These are phyloP conservation scores for Phyllosticta citriasiana DNA, from an alignment of 2,329 filamentous ascomycete species.

Conservation along the genomic window DNA sequence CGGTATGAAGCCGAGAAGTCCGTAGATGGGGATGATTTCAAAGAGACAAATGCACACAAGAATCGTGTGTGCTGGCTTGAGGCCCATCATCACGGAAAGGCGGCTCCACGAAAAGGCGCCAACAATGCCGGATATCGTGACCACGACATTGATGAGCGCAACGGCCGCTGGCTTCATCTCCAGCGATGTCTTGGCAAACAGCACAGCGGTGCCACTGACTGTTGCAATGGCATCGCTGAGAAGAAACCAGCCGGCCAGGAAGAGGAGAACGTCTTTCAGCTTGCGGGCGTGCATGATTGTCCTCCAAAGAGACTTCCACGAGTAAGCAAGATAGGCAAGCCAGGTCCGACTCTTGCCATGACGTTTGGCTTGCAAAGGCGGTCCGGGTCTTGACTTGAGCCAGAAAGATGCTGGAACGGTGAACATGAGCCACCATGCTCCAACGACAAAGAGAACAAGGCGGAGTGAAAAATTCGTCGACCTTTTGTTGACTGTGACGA, in stretches of 20 bases:
- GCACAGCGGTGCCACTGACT: conserved; percentile 83
- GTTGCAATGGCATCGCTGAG: conserved; percentile 91
- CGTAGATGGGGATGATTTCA: conserved; percentile 86
- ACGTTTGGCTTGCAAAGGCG: conserved; percentile 42
- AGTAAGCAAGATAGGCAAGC: conserved; percentile 65
- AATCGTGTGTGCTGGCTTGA: conserved; percentile 78
- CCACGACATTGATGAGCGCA: conserved; percentile 88
- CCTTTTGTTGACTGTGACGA: conserved; percentile 50
- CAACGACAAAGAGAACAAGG: conserved; percentile 77
- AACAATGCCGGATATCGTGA: conserved; percentile 70
- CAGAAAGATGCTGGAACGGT: conserved; percentile 81
- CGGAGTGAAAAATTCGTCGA: conserved; percentile 79
- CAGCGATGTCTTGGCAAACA: conserved; percentile 90
- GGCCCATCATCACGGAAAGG: conserved; percentile 57
- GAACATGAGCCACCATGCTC: conserved; percentile 87
- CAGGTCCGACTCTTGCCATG: conserved; percentile 39
- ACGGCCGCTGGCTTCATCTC: conserved; percentile 82
- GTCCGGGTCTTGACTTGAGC: conserved; percentile 80
- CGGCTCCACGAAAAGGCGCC: conserved; percentile 87
- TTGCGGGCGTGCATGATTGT: conserved; percentile 67
- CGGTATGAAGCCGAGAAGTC: conserved; percentile 77
- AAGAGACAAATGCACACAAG: conserved; percentile 85
- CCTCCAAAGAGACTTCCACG: conserved; percentile 77
- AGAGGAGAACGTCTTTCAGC: conserved; percentile 64
- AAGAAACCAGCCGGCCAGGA: conserved; percentile 86